Base-by-base conservation (phyloP, 345 rosid genomes). In the Citrus inodora region DNA sequence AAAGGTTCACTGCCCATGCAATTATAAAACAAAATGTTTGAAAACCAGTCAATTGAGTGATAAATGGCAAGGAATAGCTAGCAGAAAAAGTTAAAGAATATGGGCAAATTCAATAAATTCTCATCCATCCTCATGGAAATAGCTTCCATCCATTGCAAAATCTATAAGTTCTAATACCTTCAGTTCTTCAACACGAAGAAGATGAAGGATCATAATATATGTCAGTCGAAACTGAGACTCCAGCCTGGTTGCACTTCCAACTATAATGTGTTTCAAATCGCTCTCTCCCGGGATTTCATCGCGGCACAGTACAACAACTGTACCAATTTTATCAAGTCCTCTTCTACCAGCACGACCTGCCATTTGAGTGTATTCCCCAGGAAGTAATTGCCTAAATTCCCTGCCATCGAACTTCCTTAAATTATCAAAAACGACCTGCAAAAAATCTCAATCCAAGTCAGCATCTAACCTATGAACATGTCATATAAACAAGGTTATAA, bases 341-440 rank as follows among this genome's bases (percentile, higher is more conserved):
- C 99, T 90, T 88, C 99, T 88, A 70, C 99, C 99, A 68, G 99
- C 99, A 80, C 99, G 99, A 51, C 99, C 99, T 33, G 98, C 98
- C 99, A 95, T 95, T 84, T 95, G 99, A 85, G 98, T 95, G 87
- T 95, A 95, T 85, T 95, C 99, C 77, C 99, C 99, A 76, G 99
- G 92, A 80, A 94, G 95, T 76, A 95, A 83, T 70, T 77, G 86
- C 83, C 98, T 89, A 78, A 89, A 91, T 87, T 89, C 98, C 86
- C 89, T 95, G 55, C 99, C 99, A 86, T 92, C 98, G 80, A 94
- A 95, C 87, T 95, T 95, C 85, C 95, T 92, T 78, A 95, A 83
- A 63, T 87, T 82, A 89, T 94, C 99, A 88, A 95, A 95, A 76
- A 94, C 97, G 78, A 95, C 98, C 98, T 95, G 83, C 66, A 79